Evolutionary conservation across 345 rosid species (phyloP).

Genomic region (Capsella bursapastoris): DNA sequence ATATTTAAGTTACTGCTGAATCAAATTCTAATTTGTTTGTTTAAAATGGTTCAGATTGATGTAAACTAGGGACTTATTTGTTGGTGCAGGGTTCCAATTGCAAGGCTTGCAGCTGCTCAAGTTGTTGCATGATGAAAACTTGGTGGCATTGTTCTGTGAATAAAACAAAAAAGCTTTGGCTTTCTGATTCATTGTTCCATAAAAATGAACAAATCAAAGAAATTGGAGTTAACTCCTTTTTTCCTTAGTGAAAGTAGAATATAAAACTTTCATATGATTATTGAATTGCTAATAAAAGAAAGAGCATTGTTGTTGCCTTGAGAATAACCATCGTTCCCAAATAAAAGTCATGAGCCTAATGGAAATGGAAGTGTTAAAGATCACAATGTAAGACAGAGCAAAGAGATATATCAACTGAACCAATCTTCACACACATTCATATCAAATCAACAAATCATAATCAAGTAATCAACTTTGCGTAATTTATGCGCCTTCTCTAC

Average conservation of each 20-base stretch:
- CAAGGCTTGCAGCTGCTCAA: constrained; percentile 96
- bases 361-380: too few species aligned
- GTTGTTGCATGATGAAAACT: constrained; percentile 52
- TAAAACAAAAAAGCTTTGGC: constrained; percentile 3
- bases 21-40: too few species aligned
- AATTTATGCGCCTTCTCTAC: not conserved
- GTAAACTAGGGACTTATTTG: not conserved
- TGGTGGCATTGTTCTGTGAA: constrained; percentile 24
- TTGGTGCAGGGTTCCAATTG: constrained; percentile 74
- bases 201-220: constrained; percentile 22
- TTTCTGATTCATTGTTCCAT: constrained; percentile 1
- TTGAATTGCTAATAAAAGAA: constrained; percentile 16
- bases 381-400: constrained; percentile 15
- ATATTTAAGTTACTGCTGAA: too few species aligned
- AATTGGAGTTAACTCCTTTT: not conserved
- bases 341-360: not conserved
- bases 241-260: constrained; percentile 1
- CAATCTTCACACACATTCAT: constrained; percentile 11
- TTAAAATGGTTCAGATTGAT: not conserved
- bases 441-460: not conserved
- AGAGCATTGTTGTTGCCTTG: not conserved
- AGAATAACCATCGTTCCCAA: not conserved
- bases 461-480: constrained; percentile 3
- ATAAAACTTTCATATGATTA: constrained; percentile 18
- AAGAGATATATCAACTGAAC: constrained; percentile 9